These are phyloP conservation scores for Aspergillus baeticus DNA, from an alignment of 495 filamentous ascomycete species.

Conservation along the genomic window DNA sequence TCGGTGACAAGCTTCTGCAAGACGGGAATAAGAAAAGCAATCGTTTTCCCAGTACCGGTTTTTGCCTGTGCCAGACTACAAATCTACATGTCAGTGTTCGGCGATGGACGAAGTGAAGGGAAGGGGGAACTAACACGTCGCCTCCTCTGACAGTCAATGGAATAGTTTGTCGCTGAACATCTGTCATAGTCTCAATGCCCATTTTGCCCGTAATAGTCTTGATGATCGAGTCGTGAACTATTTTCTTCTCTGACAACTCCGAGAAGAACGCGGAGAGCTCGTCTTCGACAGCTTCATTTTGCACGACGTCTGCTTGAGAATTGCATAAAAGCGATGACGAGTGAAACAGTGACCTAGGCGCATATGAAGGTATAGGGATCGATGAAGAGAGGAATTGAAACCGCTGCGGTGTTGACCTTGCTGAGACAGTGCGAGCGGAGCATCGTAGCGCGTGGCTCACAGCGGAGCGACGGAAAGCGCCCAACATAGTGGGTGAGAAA, in stretches of 20 bases:
- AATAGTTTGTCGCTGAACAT: constrained; percentile 86
- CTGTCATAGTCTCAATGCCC: constrained; percentile 82
- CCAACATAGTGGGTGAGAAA: constrained; percentile 33
- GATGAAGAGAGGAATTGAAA: constrained; percentile 31
- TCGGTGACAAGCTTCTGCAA: constrained; percentile 69
- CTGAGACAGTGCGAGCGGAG: constrained; percentile 28
- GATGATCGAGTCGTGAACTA: constrained; percentile 66
- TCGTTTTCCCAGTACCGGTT: constrained; percentile 85
- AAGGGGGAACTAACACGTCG: constrained; percentile 64
- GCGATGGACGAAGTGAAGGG: neutral
- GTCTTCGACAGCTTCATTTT: constrained; percentile 13
- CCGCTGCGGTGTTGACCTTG: constrained; percentile 28
- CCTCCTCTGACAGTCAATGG: constrained; percentile 69
- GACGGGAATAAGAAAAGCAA: constrained; percentile 77
- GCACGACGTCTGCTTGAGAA: constrained; percentile 14
- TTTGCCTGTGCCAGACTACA: constrained; percentile 81
- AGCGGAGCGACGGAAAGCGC: constrained; percentile 42
- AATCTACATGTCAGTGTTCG: constrained; percentile 21
- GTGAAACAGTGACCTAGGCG: constrained; percentile 31
- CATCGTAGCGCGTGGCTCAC: constrained; percentile 38
- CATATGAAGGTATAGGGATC: constrained; percentile 15
- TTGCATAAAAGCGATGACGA: constrained; percentile 29
- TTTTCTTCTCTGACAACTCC: constrained; percentile 59
- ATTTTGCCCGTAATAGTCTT: constrained; percentile 69
- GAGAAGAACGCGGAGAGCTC: constrained; percentile 61